Percentiles rank a stretch among this genome's conserved stretches.
Conservation (phyloP, 345 rosid species). For the Reutealis trisperma region DNA sequence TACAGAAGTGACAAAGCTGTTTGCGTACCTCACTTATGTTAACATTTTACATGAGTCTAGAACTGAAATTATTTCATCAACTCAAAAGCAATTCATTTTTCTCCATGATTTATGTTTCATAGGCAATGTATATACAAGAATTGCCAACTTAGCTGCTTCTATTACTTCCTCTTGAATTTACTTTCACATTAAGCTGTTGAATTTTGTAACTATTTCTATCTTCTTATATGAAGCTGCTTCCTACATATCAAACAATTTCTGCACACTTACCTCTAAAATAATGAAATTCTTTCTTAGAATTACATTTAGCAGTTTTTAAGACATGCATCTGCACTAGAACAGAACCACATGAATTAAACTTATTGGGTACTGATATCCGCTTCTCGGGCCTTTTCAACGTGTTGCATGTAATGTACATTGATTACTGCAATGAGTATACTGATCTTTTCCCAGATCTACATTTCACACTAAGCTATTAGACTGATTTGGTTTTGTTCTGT, state of each 20-base stretch:
- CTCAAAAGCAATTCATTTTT: background rate
- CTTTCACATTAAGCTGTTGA: background rate
- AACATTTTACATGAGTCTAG: constrained; percentile 32
- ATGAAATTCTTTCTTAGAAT: too few species aligned
- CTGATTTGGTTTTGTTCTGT: background rate
- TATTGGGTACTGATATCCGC: too few species aligned
- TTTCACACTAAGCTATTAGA: constrained; percentile 46
- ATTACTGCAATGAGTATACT: too few species aligned
- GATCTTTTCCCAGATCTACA: constrained; percentile 31
- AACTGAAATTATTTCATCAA: constrained; percentile 39
- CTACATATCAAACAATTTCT: too few species aligned
- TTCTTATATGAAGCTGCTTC: too few species aligned
- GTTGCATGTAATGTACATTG: too few species aligned
- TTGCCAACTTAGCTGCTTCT: background rate
- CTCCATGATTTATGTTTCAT: background rate
- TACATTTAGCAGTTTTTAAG: too few species aligned
- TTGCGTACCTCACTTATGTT: background rate
- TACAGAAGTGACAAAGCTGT: background rate
- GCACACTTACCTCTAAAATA: too few species aligned
- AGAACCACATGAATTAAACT: too few species aligned
- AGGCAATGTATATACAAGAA: background rate
- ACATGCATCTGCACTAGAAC: too few species aligned
- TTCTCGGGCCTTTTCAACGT: too few species aligned
- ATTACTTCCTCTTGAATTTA: background rate
- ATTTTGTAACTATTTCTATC: too few species aligned